These are phyloP conservation scores for Stagonosporopsis rhizophila DNA, from an alignment of 2,329 filamentous ascomycete genomes.

Conservation along the genomic window DNA sequence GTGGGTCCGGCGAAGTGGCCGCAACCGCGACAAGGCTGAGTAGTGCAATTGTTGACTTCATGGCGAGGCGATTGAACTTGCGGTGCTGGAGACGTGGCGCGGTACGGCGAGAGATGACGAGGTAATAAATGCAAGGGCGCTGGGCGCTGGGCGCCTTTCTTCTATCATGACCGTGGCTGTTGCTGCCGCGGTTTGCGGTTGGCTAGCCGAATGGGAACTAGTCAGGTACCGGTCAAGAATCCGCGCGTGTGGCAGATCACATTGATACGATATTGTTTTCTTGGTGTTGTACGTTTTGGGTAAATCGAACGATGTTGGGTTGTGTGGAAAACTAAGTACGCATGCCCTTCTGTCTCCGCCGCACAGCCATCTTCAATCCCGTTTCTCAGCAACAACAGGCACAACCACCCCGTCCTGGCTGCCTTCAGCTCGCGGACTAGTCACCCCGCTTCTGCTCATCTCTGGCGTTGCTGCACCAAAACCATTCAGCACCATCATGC, in stretches of 20 bases:
- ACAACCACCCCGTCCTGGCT: constrained; percentile 32
- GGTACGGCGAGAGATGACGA: background rate
- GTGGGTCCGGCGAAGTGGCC: constrained; percentile 24
- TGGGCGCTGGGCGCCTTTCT: background rate
- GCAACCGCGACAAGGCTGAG: constrained; percentile 19
- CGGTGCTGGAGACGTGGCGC: background rate
- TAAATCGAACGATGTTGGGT: background rate
- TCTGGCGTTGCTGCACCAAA: constrained; percentile 25
- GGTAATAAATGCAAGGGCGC: background rate
- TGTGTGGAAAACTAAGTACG: background rate
- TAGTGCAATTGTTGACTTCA: constrained; percentile 19
- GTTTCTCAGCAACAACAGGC: constrained; percentile 26
- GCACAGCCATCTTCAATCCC: constrained; percentile 21
- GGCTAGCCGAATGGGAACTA: background rate
- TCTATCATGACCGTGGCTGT: background rate
- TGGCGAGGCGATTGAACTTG: constrained; percentile 4
- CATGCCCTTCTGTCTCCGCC: background rate
- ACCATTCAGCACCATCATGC: constrained; percentile 33
- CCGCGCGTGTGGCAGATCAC: background rate
- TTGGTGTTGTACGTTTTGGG: background rate
- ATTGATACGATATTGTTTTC: background rate
- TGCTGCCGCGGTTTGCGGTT: background rate
- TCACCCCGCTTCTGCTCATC: constrained; percentile 8
- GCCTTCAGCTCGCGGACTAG: constrained; percentile 21
- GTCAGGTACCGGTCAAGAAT: background rate